Percentiles rank a stretch among this genome's conserved stretches.
Conservation (phyloP, 495 filamentous ascomycete genomes). For the Penicillium subrubescens region DNA sequence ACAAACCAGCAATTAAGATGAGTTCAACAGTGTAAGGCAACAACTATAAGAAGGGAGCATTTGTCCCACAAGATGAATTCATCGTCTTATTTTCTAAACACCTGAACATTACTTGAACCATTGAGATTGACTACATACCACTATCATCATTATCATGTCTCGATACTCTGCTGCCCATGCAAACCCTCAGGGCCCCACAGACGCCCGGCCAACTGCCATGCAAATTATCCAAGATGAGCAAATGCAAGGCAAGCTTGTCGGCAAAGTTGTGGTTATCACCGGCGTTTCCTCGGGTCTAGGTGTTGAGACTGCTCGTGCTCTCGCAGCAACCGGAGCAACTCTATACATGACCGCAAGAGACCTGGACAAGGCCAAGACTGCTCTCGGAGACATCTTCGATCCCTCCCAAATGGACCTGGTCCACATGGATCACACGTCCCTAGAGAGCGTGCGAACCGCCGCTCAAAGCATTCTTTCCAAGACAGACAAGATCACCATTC, state of each 20-base stretch:
- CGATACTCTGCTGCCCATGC: slow-evolving; percentile 44
- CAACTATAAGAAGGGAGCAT: background rate
- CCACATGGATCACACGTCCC: slow-evolving; percentile 45
- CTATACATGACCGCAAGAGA: slow-evolving; percentile 49
- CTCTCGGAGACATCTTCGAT: slow-evolving; percentile 35
- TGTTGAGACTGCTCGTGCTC: slow-evolving; percentile 51
- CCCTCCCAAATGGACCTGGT: slow-evolving; percentile 27
- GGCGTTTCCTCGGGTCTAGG: slow-evolving; percentile 58
- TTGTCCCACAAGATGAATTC: background rate
- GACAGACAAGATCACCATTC: slow-evolving; percentile 44
- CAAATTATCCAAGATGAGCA: slow-evolving; percentile 55
- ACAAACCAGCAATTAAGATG: background rate
- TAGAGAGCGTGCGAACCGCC: slow-evolving; percentile 43
- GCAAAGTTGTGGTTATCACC: slow-evolving; percentile 54
- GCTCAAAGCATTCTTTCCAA: slow-evolving; percentile 42
- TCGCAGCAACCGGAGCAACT: slow-evolving; percentile 51
- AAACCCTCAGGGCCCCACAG: slow-evolving; percentile 50
- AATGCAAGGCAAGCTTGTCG: slow-evolving; percentile 39
- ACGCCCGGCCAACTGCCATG: slow-evolving; percentile 57
- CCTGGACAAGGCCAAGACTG: slow-evolving; percentile 35
- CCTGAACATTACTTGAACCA: background rate
- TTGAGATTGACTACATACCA: background rate
- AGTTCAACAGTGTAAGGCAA: background rate
- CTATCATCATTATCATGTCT: background rate
- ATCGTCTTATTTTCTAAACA: background rate